Percentiles rank a stretch among this genome's conserved stretches.
These are phyloP conservation scores for Xanthoconium separans DNA, from an alignment of 1,284 basidiomycete species.

Conservation along the genomic window DNA sequence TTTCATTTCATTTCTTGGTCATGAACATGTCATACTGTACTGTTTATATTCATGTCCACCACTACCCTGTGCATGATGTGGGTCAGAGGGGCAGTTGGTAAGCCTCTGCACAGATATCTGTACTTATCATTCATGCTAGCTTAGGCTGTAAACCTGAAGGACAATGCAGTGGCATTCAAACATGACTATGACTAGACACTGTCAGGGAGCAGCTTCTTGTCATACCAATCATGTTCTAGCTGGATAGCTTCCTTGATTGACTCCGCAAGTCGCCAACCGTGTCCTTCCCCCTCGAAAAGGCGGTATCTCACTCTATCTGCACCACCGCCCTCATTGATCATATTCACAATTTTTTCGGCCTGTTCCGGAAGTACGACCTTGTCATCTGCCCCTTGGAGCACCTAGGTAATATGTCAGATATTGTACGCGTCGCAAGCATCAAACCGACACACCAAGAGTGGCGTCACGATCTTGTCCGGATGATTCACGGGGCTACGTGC, in stretches of 20 bases:
- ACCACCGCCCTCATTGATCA: slow-evolving; percentile 35
- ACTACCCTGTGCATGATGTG: no score
- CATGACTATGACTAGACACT: neutral
- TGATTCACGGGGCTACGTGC: slow-evolving; percentile 30
- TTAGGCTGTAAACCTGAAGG: no score
- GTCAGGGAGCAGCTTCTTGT: slow-evolving; percentile 8
- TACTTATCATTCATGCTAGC: no score
- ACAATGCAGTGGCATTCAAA: no score
- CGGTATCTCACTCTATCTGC: slow-evolving; percentile 45
- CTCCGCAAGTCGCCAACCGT: slow-evolving; percentile 49
- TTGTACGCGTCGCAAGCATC: no score
- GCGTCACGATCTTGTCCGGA: slow-evolving; percentile 22
- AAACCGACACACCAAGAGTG: slow-evolving; percentile 22
- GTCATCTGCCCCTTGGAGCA: slow-evolving; percentile 51
- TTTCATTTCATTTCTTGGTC: no score
- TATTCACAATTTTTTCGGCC: slow-evolving; percentile 45
- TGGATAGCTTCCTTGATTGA: slow-evolving; percentile 45
- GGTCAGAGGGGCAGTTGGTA: no score
- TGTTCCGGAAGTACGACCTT: slow-evolving; percentile 53
- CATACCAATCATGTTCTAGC: slow-evolving; percentile 38
- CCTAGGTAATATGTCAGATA: slow-evolving; percentile 25
- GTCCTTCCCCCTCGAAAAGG: slow-evolving; percentile 53
- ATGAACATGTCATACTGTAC: no score
- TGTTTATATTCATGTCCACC: no score
- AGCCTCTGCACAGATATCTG: no score